These are phyloP conservation scores for Diaporthe citriasiana DNA, from an alignment of 2,329 filamentous ascomycete genomes.

Conservation along the genomic window DNA sequence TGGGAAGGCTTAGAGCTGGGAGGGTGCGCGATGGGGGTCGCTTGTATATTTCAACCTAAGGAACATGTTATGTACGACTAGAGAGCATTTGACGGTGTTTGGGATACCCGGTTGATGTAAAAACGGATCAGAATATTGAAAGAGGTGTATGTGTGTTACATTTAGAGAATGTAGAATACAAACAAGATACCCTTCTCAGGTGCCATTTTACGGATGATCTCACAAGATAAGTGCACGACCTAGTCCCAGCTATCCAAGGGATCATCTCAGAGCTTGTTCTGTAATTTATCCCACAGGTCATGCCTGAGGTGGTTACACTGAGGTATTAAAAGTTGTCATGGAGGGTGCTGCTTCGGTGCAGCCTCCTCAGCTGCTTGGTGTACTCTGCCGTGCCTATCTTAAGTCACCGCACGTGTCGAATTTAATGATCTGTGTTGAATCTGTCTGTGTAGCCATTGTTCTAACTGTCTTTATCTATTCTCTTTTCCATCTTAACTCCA, in stretches of 20 bases:
- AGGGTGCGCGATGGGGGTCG: neutral
- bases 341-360: too few relatives aligned
- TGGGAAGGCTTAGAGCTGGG: conserved; percentile 33
- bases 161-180: neutral
- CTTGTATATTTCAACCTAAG: neutral
- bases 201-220: neutral
- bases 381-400: too few relatives aligned
- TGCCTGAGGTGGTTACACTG: too few relatives aligned
- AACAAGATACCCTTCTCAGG: neutral
- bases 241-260: neutral
- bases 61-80: neutral
- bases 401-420: too few relatives aligned
- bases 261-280: neutral
- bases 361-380: too few relatives aligned
- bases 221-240: neutral
- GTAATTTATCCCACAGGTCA: neutral
- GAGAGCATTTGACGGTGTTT: conserved; percentile 29
- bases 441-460: neutral
- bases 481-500: neutral
- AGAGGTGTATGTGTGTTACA: neutral
- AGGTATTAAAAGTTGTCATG: too few relatives aligned
- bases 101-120: conserved; percentile 27
- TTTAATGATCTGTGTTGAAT: neutral
- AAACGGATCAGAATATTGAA: neutral
- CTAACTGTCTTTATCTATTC: neutral